phyloP scores from a whole-genome alignment of 495 filamentous ascomycete species.

The Elasticomyces elasticus region DNA sequence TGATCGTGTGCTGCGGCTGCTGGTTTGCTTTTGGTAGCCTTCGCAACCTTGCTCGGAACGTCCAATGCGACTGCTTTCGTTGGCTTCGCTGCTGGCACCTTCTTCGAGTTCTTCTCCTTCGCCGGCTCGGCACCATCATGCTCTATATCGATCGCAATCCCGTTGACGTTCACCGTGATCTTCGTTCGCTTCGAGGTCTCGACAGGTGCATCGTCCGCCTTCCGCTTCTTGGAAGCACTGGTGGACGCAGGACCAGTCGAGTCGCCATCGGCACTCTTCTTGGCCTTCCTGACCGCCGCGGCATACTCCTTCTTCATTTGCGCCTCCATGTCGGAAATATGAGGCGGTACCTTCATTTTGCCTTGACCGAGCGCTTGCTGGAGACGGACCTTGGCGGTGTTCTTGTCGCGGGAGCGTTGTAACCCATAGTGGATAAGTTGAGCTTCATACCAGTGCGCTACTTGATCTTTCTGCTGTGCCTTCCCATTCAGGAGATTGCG shows the following conservation, averaged over 20 bases:
- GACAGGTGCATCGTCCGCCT: neutral
- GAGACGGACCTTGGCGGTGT: slow-evolving; percentile 46
- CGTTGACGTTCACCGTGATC: slow-evolving; percentile 4
- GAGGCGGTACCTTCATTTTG: slow-evolving; percentile 36
- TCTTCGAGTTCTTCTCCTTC: neutral
- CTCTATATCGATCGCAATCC: slow-evolving; percentile 11
- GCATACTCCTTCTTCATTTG: slow-evolving; percentile 45
- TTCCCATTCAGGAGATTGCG: slow-evolving; percentile 35
- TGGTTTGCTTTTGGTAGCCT: neutral
- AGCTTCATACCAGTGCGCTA: slow-evolving; percentile 48
- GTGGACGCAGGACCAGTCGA: slow-evolving; percentile 5
- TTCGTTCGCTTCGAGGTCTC: slow-evolving; percentile 11
- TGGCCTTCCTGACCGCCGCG: slow-evolving; percentile 39
- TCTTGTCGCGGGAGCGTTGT: slow-evolving; percentile 42
- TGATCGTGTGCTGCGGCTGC: neutral
- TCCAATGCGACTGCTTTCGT: neutral
- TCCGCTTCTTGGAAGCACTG: slow-evolving; percentile 10
- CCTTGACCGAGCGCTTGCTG: slow-evolving; percentile 41
- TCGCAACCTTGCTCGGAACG: neutral
- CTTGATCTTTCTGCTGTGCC: slow-evolving; percentile 36
- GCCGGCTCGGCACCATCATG: neutral
- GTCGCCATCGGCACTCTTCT: slow-evolving; percentile 13
- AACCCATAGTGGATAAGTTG: slow-evolving; percentile 52
- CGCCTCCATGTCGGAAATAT: slow-evolving; percentile 38
- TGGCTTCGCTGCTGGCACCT: neutral